A percentile compares a stretch with the other conserved stretches of the same genome.
Evolutionary conservation across 2,329 filamentous ascomycete species (phyloP).

Genomic region (Aaosphaeria pasadenensis): DNA sequence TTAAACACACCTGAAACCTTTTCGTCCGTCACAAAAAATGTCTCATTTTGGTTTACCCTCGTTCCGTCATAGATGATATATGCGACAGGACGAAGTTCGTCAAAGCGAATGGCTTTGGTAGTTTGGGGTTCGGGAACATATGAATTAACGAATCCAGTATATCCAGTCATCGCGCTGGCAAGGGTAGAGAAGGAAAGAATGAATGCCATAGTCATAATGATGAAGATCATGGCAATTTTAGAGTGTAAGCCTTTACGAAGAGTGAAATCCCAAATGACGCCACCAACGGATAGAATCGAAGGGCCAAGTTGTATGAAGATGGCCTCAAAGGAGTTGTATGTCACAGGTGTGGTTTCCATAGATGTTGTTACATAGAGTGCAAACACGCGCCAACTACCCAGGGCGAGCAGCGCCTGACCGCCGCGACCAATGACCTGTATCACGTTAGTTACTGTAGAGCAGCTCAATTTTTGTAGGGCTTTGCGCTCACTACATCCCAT

Average conservation of each 20-base stretch:
- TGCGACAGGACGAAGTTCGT: neutral
- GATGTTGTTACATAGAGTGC: constrained; percentile 14
- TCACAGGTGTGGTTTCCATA: constrained; percentile 16
- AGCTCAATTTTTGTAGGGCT: too few species aligned
- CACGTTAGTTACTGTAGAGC: too few species aligned
- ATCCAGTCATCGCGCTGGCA: neutral
- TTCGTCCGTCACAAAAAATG: too few species aligned
- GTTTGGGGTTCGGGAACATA: neutral
- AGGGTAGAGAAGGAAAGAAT: neutral
- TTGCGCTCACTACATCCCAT: constrained; percentile 17
- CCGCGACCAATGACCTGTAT: constrained; percentile 15
- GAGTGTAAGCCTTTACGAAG: neutral
- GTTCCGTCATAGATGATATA: neutral
- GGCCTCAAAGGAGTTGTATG: constrained; percentile 13
- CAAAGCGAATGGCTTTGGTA: neutral
- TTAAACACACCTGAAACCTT: too few species aligned
- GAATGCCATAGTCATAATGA: neutral
- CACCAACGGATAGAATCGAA: neutral
- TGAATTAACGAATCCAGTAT: neutral
- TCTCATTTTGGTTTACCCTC: neutral
- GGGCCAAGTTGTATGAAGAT: constrained; percentile 12
- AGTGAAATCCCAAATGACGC: neutral
- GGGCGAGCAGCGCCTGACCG: constrained; percentile 16
- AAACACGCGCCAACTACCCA: constrained; percentile 15
- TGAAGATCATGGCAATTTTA: neutral